Conservation (phyloP, 2,329 filamentous ascomycete species). For the Penicillium sumatraense region DNA sequence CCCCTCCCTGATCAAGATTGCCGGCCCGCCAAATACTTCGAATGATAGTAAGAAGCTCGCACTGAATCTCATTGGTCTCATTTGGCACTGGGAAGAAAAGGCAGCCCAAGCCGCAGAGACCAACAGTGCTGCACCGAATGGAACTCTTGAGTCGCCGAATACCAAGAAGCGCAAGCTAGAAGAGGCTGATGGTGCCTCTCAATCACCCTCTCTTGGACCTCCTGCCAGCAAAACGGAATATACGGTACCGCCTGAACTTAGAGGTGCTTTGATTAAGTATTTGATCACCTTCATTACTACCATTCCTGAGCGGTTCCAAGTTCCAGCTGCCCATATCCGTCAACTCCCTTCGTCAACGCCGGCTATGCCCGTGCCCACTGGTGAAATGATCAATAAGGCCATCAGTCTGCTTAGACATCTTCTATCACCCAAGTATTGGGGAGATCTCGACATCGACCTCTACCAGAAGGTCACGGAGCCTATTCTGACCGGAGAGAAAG, state of each 20-base stretch:
- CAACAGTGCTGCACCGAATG: constrained; percentile 27
- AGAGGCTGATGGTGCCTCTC: constrained; percentile 56
- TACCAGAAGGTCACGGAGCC: constrained; percentile 89
- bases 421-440: constrained; percentile 86
- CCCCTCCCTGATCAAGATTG: constrained; percentile 84
- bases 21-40: constrained; percentile 76
- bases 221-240: constrained; percentile 61
- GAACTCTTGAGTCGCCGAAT: constrained; percentile 70
- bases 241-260: constrained; percentile 67
- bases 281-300: constrained; percentile 93
- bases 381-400: constrained; percentile 84
- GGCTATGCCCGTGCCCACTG: constrained; percentile 59
- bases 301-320: constrained; percentile 80
- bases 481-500: constrained; percentile 81
- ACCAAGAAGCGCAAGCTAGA: constrained; percentile 78
- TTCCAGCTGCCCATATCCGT: constrained; percentile 71
- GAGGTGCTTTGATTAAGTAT: constrained; percentile 88
- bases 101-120: constrained; percentile 67
- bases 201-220: constrained; percentile 55
- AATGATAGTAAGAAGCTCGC: constrained; percentile 91
- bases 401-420: constrained; percentile 81
- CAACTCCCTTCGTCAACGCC: constrained; percentile 56
- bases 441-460: constrained; percentile 86
- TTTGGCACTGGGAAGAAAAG: constrained; percentile 91
- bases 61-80: constrained; percentile 84